Base-by-base conservation (phyloP, 768 basidiomycete species). In the Pleurotus giganteus region DNA sequence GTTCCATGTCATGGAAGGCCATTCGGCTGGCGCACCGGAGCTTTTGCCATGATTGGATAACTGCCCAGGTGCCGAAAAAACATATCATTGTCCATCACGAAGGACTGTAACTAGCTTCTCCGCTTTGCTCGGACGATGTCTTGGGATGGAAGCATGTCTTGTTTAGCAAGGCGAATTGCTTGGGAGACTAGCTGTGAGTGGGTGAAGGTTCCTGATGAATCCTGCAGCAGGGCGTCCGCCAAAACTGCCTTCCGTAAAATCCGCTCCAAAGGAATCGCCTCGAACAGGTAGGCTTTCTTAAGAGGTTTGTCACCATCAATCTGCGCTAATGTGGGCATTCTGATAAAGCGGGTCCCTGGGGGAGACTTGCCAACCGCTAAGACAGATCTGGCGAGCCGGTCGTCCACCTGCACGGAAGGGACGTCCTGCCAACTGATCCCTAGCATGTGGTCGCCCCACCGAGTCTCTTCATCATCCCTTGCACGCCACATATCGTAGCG, bases 401-500 rank as follows among this genome's bases (percentile, higher is more conserved):
- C 28, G 8, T 44, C 53, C 2, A 46, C 41, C 17, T 43, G 44
- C 42, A 31, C 27, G 17, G 27, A 17, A 4, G 32, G 17, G 2
- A 28, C 44, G 12, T 54, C 44, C 21, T 23, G 24, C 29, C 21
- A 39, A 13, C 23, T 23, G 27, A 54, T 54, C 6, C 53, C 53
- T 2, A 54, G 26, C 53, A 54, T 31, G 12, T 54, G 42, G 21
- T 32, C 41, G 2, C 53, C 53, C 53, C 39, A 44, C 27, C 53
- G 41, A 37, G 32, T 24, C 15, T 58, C 24, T n/a, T 31, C 23
- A 19, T 17, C 32, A 19, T 27, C 11, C 15, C 45, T 46, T 4
- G 44, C 19, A 23, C 32, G 34, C 54, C 29, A 47, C 12, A 46
- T 29, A 34, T 44, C 44, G 31, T 56, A 47, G 28, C 68, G 59